A percentile compares a stretch with the other conserved stretches of the same genome.
Conservation (phyloP, 140 eudicot genomes). For the Anethum foeniculum region DNA sequence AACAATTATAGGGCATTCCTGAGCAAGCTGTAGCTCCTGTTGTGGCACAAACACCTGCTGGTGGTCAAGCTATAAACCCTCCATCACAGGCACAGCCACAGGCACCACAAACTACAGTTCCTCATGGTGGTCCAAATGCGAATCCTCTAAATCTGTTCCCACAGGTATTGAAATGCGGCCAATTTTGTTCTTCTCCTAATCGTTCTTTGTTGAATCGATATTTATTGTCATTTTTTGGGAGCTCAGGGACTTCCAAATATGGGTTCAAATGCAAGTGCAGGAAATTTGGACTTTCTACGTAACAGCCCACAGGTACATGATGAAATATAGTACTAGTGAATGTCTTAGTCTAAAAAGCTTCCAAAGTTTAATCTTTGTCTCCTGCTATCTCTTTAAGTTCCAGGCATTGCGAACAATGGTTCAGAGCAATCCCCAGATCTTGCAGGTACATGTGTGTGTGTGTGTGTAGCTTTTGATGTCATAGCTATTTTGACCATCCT, state of each 20-base stretch:
- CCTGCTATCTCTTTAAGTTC: conserved; percentile 27
- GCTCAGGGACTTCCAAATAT: conserved; percentile 51
- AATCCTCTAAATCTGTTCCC: conserved; percentile 67
- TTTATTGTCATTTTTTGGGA: not conserved
- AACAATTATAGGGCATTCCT: conserved; percentile 48
- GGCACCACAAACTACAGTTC: conserved; percentile 30
- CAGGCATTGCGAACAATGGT: conserved; percentile 73
- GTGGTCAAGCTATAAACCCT: conserved; percentile 30
- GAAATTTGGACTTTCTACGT: conserved; percentile 52
- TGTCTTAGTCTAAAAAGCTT: not conserved
- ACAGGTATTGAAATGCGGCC: conserved; percentile 32
- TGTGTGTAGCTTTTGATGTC: no score
- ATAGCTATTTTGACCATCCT: not conserved
- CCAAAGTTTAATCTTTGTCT: not conserved
- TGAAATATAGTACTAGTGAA: not conserved
- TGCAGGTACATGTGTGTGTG: conserved; percentile 41
- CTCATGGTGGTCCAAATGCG: conserved; percentile 60
- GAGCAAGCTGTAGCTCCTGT: conserved; percentile 49
- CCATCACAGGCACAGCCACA: conserved; percentile 29
- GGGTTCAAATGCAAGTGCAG: conserved; percentile 57
- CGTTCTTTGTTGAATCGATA: not conserved
- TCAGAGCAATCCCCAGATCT: conserved; percentile 67
- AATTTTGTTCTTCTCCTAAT: not conserved
- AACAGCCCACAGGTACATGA: conserved; percentile 51
- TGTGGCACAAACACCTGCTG: conserved; percentile 33